These are phyloP conservation scores for Crithidia expoeki DNA, from an alignment of 208 protist species.

Conservation along the genomic window DNA sequence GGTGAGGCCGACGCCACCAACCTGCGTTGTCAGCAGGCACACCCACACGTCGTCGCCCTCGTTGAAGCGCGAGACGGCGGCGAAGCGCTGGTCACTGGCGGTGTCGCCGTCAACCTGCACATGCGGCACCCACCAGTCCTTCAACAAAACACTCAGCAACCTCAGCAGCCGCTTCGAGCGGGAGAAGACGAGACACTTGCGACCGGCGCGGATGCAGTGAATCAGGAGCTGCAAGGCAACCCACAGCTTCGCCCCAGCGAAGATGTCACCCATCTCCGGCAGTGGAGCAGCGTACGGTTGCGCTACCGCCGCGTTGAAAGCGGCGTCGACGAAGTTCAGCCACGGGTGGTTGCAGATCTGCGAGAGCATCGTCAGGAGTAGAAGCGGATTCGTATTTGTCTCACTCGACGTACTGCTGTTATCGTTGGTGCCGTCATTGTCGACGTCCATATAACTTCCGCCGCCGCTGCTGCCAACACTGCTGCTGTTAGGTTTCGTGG, in stretches of 20 bases:
- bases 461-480: neutral
- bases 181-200: conserved; percentile 80
- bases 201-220: conserved; percentile 40
- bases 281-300: conserved; percentile 34
- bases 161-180: conserved; percentile 74
- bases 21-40: conserved; percentile 96
- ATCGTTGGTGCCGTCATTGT: neutral
- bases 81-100: conserved; percentile 43
- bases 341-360: conserved; percentile 85
- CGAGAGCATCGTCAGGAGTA: conserved; percentile 68
- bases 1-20: conserved; percentile 98
- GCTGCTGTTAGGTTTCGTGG: neutral
- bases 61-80: conserved; percentile 90
- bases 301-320: conserved; percentile 48
- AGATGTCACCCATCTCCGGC: conserved; percentile 59
- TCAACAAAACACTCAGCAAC: conserved; percentile 53
- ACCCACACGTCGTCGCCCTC: conserved; percentile 52
- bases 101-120: conserved; percentile 75
- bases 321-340: conserved; percentile 62
- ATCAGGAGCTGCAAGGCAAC: conserved; percentile 59
- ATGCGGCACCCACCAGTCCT: conserved; percentile 43
- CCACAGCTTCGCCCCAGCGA: conserved; percentile 65
- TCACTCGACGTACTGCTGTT: neutral
- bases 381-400: conserved; percentile 39
- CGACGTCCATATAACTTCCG: no score